A percentile compares a stretch with the other conserved stretches of the same genome.
Evolutionary conservation across 495 filamentous ascomycete genomes (phyloP).

Genomic region (Chaetomium cochliodes): DNA sequence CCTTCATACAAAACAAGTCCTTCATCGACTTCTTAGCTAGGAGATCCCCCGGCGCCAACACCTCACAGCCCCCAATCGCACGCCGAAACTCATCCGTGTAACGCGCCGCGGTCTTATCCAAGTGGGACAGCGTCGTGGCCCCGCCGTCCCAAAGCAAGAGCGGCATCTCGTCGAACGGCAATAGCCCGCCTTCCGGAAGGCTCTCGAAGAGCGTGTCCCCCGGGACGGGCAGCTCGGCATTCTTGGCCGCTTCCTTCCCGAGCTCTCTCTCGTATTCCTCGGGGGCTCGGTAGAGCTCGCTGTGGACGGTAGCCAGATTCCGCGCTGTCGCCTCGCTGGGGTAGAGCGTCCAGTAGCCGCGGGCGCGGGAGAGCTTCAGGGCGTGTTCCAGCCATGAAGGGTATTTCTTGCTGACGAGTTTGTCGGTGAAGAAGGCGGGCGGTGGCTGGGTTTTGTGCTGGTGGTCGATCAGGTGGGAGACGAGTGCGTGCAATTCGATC

Average conservation of each 20-base stretch:
- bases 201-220: slow-evolving; percentile 39
- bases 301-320: slow-evolving; percentile 65
- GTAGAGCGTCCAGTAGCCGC: slow-evolving; percentile 73
- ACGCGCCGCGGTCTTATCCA: slow-evolving; percentile 40
- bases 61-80: slow-evolving; percentile 42
- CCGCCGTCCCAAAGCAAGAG: slow-evolving; percentile 45
- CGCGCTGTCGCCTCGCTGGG: slow-evolving; percentile 55
- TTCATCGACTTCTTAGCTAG: slow-evolving; percentile 22
- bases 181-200: slow-evolving; percentile 38
- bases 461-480: slow-evolving; percentile 56
- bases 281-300: slow-evolving; percentile 65
- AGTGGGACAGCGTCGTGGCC: slow-evolving; percentile 28
- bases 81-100: slow-evolving; percentile 45
- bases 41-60: slow-evolving; percentile 27
- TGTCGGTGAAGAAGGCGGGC: slow-evolving; percentile 42
- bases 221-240: slow-evolving; percentile 12
- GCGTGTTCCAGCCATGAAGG: slow-evolving; percentile 78
- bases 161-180: slow-evolving; percentile 41
- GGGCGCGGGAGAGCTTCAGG: slow-evolving; percentile 65
- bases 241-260: not conserved
- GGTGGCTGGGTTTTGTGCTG: slow-evolving; percentile 32
- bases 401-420: slow-evolving; percentile 57
- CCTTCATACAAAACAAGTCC: slow-evolving; percentile 34
- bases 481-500: slow-evolving; percentile 74
- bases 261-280: slow-evolving; percentile 60